Percentiles rank a stretch among this genome's conserved stretches.
Evolutionary conservation across 257 asterid species (phyloP).

Genomic region (Penstemon davidsonii): DNA sequence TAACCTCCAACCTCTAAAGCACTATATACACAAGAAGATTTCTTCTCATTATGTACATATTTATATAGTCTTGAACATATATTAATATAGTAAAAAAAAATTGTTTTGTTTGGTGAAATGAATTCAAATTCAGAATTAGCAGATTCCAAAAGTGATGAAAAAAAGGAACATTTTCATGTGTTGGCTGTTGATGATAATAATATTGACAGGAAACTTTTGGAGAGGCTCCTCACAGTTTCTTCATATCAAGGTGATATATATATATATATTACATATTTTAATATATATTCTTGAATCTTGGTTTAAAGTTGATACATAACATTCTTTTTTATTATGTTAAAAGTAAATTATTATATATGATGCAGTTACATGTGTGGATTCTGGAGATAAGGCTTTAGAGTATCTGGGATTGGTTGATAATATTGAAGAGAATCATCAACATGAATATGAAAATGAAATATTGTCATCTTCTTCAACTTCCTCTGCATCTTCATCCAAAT

Average conservation of each 20-base stretch:
- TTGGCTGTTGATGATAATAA: constrained; percentile 60
- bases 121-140: constrained; percentile 28
- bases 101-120: constrained; percentile 22
- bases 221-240: constrained; percentile 56
- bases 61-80: background rate
- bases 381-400: constrained; percentile 65
- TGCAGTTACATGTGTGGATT: constrained; percentile 67
- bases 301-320: background rate
- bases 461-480: constrained; percentile 26
- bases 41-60: constrained; percentile 5
- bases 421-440: constrained; percentile 23
- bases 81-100: background rate
- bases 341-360: background rate
- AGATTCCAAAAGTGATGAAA: background rate
- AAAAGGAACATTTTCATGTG: constrained; percentile 45
- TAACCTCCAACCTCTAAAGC: background rate
- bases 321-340: too few relatives aligned
- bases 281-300: background rate
- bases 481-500: constrained; percentile 30
- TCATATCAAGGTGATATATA: constrained; percentile 46
- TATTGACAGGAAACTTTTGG: constrained; percentile 55
- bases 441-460: constrained; percentile 25
- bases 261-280: background rate
- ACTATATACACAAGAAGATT: constrained; percentile 1
- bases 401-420: constrained; percentile 47